Conservation (phyloP, 2,329 filamentous ascomycete genomes). For the Sphaerulina populicola region DNA sequence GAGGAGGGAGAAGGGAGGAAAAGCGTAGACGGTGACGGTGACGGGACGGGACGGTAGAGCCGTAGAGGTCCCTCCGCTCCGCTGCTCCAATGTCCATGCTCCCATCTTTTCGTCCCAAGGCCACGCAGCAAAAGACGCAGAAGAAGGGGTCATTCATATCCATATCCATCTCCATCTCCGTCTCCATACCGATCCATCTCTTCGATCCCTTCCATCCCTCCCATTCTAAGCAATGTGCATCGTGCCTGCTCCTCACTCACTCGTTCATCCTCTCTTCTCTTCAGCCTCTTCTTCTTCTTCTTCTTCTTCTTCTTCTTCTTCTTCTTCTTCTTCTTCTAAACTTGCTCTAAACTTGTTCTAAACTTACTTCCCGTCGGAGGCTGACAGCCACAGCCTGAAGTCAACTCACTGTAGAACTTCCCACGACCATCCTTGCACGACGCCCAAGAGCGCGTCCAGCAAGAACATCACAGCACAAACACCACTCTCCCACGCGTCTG, state of each 20-base stretch:
- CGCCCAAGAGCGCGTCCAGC: not conserved
- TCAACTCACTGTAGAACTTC: not conserved
- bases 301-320: too few relatives aligned
- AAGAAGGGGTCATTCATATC: not conserved
- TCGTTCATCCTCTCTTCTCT: not conserved
- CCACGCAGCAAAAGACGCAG: not conserved
- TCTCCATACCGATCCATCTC: not conserved
- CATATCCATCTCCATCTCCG: too few relatives aligned
- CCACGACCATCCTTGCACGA: not conserved
- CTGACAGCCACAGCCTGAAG: not conserved
- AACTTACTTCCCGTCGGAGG: too few relatives aligned
- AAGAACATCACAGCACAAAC: not conserved
- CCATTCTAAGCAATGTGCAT: not conserved
- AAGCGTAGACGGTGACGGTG: too few relatives aligned
- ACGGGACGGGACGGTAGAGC: too few relatives aligned
- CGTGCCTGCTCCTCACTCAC: slow-evolving; percentile 12
- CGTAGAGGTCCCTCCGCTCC: too few relatives aligned
- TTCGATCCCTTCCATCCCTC: too few relatives aligned
- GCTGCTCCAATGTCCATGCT: too few relatives aligned
- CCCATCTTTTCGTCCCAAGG: not conserved
- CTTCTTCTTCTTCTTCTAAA: too few relatives aligned
- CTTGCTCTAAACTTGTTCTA: too few relatives aligned
- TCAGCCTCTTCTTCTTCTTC: too few relatives aligned
- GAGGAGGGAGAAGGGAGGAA: too few relatives aligned
- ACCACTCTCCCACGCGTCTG: not conserved